These are phyloP conservation scores for Excoecaria agallocha DNA, from an alignment of 345 rosid species.

Conservation along the genomic window DNA sequence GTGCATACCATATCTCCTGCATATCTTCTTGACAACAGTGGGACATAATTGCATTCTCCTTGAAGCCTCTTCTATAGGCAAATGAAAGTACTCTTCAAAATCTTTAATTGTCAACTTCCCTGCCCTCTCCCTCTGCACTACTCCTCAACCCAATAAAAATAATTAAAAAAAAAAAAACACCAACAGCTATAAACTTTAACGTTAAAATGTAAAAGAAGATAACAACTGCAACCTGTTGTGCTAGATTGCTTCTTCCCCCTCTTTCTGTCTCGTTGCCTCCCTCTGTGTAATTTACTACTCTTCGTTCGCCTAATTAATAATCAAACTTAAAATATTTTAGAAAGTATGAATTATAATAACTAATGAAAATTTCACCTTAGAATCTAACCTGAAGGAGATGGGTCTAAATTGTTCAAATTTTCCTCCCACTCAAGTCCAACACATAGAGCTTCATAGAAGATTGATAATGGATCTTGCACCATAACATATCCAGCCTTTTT, in stretches of 20 bases:
- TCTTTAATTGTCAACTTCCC: constrained; percentile 41
- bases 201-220: not conserved
- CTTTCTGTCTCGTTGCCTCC: constrained; percentile 21
- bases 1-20: constrained; percentile 31
- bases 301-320: not conserved
- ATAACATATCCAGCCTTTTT: constrained; percentile 36
- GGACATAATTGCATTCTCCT: constrained; percentile 42
- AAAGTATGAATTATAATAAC: no score
- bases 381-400: constrained; percentile 29
- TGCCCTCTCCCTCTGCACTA: constrained; percentile 56
- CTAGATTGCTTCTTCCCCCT: constrained; percentile 14
- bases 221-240: constrained; percentile 37
- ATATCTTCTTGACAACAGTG: constrained; percentile 58
- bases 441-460: constrained; percentile 45
- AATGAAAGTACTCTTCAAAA: constrained; percentile 39
- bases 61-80: constrained; percentile 55
- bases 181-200: no score
- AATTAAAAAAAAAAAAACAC: not conserved
- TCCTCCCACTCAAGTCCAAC: constrained; percentile 34
- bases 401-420: constrained; percentile 5
- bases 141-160: not conserved
- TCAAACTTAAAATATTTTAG: not conserved
- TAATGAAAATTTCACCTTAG: no score
- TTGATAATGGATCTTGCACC: constrained; percentile 46
- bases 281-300: not conserved